Evolutionary conservation across 2,329 filamentous ascomycete genomes (phyloP).

Genomic region (Phyllosticta ampelicida): DNA sequence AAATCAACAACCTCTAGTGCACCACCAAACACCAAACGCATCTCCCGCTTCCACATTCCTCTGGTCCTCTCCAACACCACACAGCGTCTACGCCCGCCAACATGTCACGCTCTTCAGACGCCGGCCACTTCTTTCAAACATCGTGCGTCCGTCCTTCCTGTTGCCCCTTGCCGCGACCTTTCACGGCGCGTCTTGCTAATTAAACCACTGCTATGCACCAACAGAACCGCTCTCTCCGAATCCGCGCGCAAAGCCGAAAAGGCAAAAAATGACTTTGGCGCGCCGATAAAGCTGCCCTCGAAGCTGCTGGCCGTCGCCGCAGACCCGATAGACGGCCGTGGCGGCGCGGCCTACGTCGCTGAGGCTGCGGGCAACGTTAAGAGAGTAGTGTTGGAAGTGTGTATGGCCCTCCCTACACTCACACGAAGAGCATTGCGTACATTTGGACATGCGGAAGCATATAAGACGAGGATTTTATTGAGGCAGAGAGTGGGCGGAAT

Average conservation of each 20-base stretch:
- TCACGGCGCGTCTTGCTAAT: background rate
- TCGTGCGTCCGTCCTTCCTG: constrained; percentile 56
- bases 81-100: constrained; percentile 3
- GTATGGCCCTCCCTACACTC: constrained; percentile 31
- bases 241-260: constrained; percentile 56
- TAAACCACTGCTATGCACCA: background rate
- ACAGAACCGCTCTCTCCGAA: constrained; percentile 40
- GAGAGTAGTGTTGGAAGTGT: constrained; percentile 63
- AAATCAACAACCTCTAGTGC: background rate
- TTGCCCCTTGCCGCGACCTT: background rate
- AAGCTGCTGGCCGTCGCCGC: constrained; percentile 69
- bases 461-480: background rate
- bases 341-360: constrained; percentile 61
- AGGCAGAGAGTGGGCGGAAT: background rate
- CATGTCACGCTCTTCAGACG: constrained; percentile 60
- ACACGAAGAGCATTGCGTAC: no score
- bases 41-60: background rate
- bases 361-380: constrained; percentile 78
- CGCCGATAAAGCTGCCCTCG: constrained; percentile 68
- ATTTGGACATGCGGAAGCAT: background rate
- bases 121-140: constrained; percentile 84
- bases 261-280: constrained; percentile 71
- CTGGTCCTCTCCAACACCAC: background rate
- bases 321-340: constrained; percentile 53
- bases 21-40: background rate